Percentiles rank a stretch among this genome's conserved stretches.
Evolutionary conservation across 2,329 filamentous ascomycete species (phyloP).

Genomic region (Claviceps sp.): DNA sequence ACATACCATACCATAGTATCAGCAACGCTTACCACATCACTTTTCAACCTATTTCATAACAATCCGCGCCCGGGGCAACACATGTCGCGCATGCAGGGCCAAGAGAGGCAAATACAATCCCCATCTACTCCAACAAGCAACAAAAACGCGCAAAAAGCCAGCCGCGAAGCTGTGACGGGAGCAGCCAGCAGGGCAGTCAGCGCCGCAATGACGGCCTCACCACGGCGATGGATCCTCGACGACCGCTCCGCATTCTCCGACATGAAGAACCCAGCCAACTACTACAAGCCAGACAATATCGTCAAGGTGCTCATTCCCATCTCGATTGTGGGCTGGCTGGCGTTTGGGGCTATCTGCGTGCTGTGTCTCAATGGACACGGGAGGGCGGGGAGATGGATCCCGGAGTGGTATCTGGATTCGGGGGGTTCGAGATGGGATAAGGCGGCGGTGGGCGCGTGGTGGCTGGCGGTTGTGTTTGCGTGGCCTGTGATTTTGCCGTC

Average conservation of each 20-base stretch:
- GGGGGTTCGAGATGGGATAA: slow-evolving; percentile 10
- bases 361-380: slow-evolving; percentile 18
- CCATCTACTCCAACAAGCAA: not conserved
- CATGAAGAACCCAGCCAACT: not conserved
- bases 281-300: slow-evolving; percentile 1
- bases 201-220: not conserved
- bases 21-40: not conserved
- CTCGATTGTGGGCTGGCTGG: slow-evolving; percentile 16
- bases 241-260: not conserved
- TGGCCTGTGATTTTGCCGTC: slow-evolving; percentile 52
- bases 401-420: slow-evolving; percentile 21
- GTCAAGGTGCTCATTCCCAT: slow-evolving; percentile 12
- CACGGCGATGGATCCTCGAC: not conserved
- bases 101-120: not conserved
- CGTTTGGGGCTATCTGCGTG: slow-evolving; percentile 19
- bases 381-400: slow-evolving; percentile 17
- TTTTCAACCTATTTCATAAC: not conserved
- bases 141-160: not conserved
- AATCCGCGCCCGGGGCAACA: not conserved
- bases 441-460: slow-evolving; percentile 15
- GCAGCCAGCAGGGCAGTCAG: not conserved
- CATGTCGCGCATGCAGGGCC: not conserved
- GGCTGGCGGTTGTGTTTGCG: slow-evolving; percentile 15
- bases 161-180: not conserved
- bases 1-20: not conserved